Base-by-base conservation (phyloP, 257 asterid genomes). In the Hygrophila difformis region DNA sequence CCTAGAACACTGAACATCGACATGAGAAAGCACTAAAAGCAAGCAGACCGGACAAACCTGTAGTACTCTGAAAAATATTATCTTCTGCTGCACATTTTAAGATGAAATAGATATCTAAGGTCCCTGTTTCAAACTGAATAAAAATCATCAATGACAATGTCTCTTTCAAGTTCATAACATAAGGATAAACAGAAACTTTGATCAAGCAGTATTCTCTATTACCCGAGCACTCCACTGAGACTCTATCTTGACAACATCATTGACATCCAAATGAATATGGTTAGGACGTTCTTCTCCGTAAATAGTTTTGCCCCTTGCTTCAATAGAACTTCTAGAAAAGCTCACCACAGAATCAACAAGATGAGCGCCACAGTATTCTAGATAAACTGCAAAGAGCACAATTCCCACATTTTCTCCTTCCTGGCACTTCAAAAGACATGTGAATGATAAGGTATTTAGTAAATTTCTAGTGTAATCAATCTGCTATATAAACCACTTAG, bases 181-280 rank as follows among this genome's bases (percentile, higher is more conserved):
- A 26, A 3, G 7, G 1, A 26, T 50, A 56, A 47, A 59, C 23
- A 61, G 44, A 40, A 39, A 38, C 39, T 3, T 39, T 48, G 50
- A 19, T 44, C 52, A 22, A 40, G 45, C 50, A 43, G 34, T 23
- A 45, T 13, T 2, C 31, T 24, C 35, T 42, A 59, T 53, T 52
- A 85, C 96, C 64, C 62, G 78, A 38, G 73, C 77, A 70, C 68
- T 47, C 86, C 87, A 82, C 21, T 64, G 59, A 49, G 94, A 69
- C 70, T 86, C 82, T 58, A 86, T 79, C 47, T 51, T 65, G 47
- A 75, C 22, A 22, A 86, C 68, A 68, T 86, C 89, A 18, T 76
- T 84, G 18, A 82, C 49, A 40, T 66, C 82, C 73, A 75, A 60
- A 46, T 56, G 78, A 71, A 82, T 24, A 54, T 44, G 56, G 43